Percentiles rank a stretch among this genome's conserved stretches.
Conservation (phyloP, 2,329 filamentous ascomycete genomes). For the Colletotrichum aenigma region DNA sequence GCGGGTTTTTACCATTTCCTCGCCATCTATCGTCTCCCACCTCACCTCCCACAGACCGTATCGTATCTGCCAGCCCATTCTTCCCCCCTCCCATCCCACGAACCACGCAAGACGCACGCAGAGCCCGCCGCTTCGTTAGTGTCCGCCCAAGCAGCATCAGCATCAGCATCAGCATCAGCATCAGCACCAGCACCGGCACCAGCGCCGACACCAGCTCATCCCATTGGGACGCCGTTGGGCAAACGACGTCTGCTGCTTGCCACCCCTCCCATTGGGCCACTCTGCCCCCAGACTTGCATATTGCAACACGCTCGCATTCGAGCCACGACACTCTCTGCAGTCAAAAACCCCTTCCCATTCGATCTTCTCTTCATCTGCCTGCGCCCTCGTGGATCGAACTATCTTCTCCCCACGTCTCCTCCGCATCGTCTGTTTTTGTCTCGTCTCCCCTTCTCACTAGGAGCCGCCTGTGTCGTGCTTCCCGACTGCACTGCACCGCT, state of each 20-base stretch:
- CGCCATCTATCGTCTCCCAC: not conserved
- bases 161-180: not conserved
- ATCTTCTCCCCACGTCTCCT: slow-evolving; percentile 18
- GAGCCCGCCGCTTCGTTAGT: not conserved
- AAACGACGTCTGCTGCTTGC: slow-evolving; percentile 1
- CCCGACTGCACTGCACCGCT: not conserved
- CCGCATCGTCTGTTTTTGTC: slow-evolving; percentile 2
- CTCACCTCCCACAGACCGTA: not conserved
- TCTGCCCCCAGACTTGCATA: slow-evolving; percentile 21
- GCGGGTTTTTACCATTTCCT: not conserved
- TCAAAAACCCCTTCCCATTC: slow-evolving; percentile 29
- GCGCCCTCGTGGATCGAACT: slow-evolving; percentile 20
- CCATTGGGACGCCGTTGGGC: slow-evolving; percentile 19
- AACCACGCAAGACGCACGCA: not conserved
- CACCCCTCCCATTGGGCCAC: slow-evolving; percentile 21
- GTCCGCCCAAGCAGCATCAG: not conserved
- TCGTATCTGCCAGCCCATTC: not conserved
- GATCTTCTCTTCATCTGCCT: slow-evolving; percentile 13
- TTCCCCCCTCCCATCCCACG: not conserved
- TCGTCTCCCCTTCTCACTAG: slow-evolving; percentile 1
- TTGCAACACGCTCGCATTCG: slow-evolving; percentile 39
- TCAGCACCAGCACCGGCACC: not conserved
- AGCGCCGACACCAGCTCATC: not conserved
- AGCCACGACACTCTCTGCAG: slow-evolving; percentile 43
- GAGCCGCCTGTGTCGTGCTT: not conserved